Evolutionary conservation across 441 rosid genomes (phyloP), one percentile per base, ranked within the genome.

Genomic region (Croton laevigatus): DNA sequence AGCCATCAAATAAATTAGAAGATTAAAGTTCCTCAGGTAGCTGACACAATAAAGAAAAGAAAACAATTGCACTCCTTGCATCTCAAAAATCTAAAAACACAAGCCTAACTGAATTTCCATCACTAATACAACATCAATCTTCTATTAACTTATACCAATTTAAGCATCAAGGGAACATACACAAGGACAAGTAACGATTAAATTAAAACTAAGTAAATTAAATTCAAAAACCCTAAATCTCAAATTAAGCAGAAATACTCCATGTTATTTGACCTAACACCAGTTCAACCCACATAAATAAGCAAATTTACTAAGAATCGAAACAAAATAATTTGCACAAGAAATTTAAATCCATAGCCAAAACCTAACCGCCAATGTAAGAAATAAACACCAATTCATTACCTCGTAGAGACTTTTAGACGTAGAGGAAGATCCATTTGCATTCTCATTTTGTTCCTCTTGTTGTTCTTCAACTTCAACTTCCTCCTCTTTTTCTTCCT

Each of bases 391-490:
- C 6, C 22, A 54, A 1, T 69, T 16, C 13, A 63, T 36, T 76
- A 93, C 96, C 94, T 88, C 87, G 53, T 93, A 93, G 1, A 93
- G 86, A 71, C 70, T 86, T 79, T 71, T 83, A 67, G 70, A 81
- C 1, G 49, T 75, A 0, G 76, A 37, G 5, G 86, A 71, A 61
- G 84, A 76, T 23, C 53, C 77, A 44, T 62, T 72, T 20, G 40
- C 54, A 57, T 71, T 70, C 73, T 70, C 79, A 11, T 67, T 64
- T 17, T 77, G 79, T 22, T 71, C 86, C 3, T 71, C 85, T 48
- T 65, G 61, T 49, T 59, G 68, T 67, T 67, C 58, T 52, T 48
- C 60, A 1, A 79, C 78, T 38, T 78, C 85, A 6, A 66, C 79
- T 11, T 76, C 85, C 37, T 81, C 85, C 8, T 78, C 78, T 65